A percentile compares a stretch with the other conserved stretches of the same genome.
Evolutionary conservation across 257 asterid genomes (phyloP).

Genomic region (Avicennia marina): DNA sequence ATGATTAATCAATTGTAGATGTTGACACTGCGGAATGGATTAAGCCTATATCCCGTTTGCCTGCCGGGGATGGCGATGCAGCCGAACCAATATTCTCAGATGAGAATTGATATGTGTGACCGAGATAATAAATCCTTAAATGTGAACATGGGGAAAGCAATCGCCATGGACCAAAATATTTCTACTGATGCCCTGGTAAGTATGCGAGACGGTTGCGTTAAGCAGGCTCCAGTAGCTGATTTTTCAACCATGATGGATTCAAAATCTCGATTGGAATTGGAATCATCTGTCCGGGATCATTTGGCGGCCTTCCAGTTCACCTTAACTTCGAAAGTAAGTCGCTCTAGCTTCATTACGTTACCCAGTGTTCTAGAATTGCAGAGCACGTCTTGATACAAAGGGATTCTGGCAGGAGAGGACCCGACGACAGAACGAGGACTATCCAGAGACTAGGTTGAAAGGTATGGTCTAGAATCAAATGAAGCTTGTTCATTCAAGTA

Average conservation of each 20-base stretch:
- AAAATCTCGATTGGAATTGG: constrained; percentile 23
- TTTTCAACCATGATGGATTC: constrained; percentile 25
- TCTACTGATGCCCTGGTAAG: constrained; percentile 20
- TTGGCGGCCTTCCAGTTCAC: constrained; percentile 30
- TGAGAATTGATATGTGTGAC: constrained; percentile 28
- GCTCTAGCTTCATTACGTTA: not conserved
- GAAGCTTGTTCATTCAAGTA: not conserved
- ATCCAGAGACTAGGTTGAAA: constrained; percentile 14
- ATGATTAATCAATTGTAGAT: constrained; percentile 36
- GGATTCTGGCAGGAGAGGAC: constrained; percentile 27
- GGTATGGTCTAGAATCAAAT: constrained; percentile 27
- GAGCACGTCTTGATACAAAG: constrained; percentile 26
- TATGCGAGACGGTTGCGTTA: constrained; percentile 12
- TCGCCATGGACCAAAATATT: constrained; percentile 24
- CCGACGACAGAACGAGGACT: constrained; percentile 19
- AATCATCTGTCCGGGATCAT: constrained; percentile 26
- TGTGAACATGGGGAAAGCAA: constrained; percentile 19
- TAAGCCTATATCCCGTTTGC: constrained; percentile 28
- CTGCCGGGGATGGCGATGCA: constrained; percentile 24
- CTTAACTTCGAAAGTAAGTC: constrained; percentile 33
- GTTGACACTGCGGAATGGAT: constrained; percentile 72
- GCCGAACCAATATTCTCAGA: constrained; percentile 25
- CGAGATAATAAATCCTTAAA: constrained; percentile 20
- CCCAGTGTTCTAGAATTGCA: no score
- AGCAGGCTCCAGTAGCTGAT: constrained; percentile 21